Percentiles rank a stretch among this genome's conserved stretches.
Conservation (phyloP, 441 rosid genomes). For the Gossypium trilobum region DNA sequence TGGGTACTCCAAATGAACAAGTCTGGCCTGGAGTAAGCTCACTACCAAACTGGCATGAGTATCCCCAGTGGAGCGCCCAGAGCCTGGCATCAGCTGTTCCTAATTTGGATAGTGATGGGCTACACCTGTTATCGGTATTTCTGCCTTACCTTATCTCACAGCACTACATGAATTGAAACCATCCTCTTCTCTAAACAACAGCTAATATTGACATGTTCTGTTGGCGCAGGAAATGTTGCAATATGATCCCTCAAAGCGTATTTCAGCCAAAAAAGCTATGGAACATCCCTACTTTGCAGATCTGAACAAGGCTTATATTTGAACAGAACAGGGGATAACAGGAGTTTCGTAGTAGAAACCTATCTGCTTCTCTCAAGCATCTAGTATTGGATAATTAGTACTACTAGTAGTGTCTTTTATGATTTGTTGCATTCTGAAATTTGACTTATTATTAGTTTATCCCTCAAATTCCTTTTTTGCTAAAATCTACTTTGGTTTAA, state of each 20-base stretch:
- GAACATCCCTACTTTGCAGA: conserved; percentile 88
- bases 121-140: conserved; percentile 62
- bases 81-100: conserved; percentile 55
- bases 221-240: conserved; percentile 77
- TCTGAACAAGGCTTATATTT: conserved; percentile 50
- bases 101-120: conserved; percentile 54
- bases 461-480: not conserved
- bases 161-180: not conserved
- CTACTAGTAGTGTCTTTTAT: not conserved
- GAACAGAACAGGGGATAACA: conserved; percentile 12
- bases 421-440: not conserved
- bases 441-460: not conserved
- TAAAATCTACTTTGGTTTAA: not conserved
- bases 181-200: not conserved
- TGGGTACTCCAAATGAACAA: conserved; percentile 84
- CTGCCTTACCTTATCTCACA: not conserved
- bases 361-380: conserved; percentile 13
- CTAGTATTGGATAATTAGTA: not conserved
- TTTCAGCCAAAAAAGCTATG: conserved; percentile 93
- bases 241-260: conserved; percentile 74
- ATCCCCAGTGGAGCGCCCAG: conserved; percentile 86
- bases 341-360: not conserved
- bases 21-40: conserved; percentile 91
- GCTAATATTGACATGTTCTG: not conserved
- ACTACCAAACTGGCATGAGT: conserved; percentile 90